Base-by-base conservation (phyloP, 768 basidiomycete species). In the Steccherinum ochraceum region DNA sequence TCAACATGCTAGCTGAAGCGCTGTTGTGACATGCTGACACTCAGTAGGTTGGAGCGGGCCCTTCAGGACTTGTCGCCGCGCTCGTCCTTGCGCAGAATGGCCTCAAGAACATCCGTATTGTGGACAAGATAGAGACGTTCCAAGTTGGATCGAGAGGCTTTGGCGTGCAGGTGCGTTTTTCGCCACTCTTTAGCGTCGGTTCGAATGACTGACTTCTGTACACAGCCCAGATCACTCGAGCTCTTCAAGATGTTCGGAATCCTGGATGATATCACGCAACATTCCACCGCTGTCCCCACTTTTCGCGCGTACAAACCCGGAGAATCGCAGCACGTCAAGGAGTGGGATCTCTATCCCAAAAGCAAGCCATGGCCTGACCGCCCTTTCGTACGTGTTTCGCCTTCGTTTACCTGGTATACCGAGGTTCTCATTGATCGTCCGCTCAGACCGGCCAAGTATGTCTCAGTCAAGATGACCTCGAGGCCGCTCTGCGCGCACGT, bases 11-110 rank as follows among this genome's bases (percentile, higher is more conserved):
- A n/a, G n/a, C n/a, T n/a, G n/a, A n/a, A n/a, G n/a, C n/a, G n/a
- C n/a, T n/a, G n/a, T n/a, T n/a, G n/a, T n/a, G n/a, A n/a, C n/a
- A 35, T 35, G 30, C 30, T 35, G 30, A 35, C 7, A 35, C 30
- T 7, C 30, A 35, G 4, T 30, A 56, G 52, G 50, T 54, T 20
- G 55, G 55, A n/a, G 52, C 52, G 5, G 55, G 55, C 10, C 52
- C 55, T 2, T 19, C 43, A 3, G 55, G 55, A 16, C 55, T 56
- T 35, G 27, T 53, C 2, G 24, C 48, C 5, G 55, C 55, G 7
- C 48, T 56, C 21, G 45, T 44, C 12, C 52, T 56, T 12, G 49
- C 49, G 3, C 49, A 56, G 39, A 56, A 51, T 24, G 55, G 45
- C 19, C 39, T 56, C 18, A 48, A 52, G 30, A 35, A 35, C 12